Evolutionary conservation across 2,329 filamentous ascomycete genomes (phyloP).

Genomic region (Cercospora sesami): DNA sequence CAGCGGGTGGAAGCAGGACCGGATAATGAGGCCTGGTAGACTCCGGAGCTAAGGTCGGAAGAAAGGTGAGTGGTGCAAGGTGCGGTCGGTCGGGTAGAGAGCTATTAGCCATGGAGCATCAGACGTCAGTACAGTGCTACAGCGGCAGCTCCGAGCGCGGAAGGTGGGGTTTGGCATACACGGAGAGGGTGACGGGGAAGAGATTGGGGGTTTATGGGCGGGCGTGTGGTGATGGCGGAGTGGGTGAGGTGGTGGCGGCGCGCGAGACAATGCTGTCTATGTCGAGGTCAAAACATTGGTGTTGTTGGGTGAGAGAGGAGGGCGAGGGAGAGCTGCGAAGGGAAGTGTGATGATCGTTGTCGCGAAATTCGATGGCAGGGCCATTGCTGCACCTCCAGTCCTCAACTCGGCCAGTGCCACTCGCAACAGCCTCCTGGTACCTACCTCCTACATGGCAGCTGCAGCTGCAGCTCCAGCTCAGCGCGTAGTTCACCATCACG

Average conservation of each 20-base stretch:
- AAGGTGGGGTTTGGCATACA: slow-evolving; percentile 18
- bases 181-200: slow-evolving; percentile 11
- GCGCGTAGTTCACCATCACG: not conserved
- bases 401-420: not conserved
- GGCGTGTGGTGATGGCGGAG: slow-evolving; percentile 3
- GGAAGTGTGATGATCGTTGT: not conserved
- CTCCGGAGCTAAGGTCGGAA: slow-evolving; percentile 14
- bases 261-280: slow-evolving; percentile 22
- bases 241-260: slow-evolving; percentile 3
- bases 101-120: slow-evolving; percentile 7
- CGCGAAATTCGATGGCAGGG: slow-evolving; percentile 13
- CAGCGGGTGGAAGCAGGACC: slow-evolving; percentile 11
- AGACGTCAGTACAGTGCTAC: slow-evolving; percentile 14
- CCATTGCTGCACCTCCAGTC: not conserved
- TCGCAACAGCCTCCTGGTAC: not conserved
- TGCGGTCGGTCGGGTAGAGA: slow-evolving; percentile 10
- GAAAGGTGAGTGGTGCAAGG: slow-evolving; percentile 11
- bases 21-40: slow-evolving; percentile 10
- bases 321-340: slow-evolving; percentile 2
- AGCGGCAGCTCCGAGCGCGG: slow-evolving; percentile 6
- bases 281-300: slow-evolving; percentile 18
- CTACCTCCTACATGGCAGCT: slow-evolving; percentile 2
- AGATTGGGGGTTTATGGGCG: slow-evolving; percentile 9
- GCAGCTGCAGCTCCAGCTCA: not conserved
- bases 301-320: not conserved